These are phyloP conservation scores for Quercus engelmannii DNA, from an alignment of 306 rosid species.

Conservation along the genomic window DNA sequence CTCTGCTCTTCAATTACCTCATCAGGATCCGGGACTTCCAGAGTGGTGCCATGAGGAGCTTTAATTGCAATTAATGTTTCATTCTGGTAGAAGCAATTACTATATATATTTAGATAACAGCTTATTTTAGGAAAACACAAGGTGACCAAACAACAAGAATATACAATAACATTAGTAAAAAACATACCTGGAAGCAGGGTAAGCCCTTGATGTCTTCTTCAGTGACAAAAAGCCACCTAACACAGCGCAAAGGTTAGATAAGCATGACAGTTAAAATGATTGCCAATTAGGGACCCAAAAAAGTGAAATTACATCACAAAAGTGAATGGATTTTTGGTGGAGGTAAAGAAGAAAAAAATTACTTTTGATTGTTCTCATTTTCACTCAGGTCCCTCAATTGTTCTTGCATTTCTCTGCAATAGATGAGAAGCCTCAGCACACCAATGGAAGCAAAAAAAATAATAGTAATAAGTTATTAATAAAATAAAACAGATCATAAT, in stretches of 20 bases:
- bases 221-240: slow-evolving; percentile 89
- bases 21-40: slow-evolving; percentile 98
- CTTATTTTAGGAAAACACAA: slow-evolving; percentile 12
- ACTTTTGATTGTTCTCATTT: slow-evolving; percentile 87
- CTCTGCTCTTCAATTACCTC: slow-evolving; percentile 59
- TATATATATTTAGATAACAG: slow-evolving; percentile 6
- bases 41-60: slow-evolving; percentile 97
- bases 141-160: background rate
- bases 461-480: no score
- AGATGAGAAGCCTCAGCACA: slow-evolving; percentile 26
- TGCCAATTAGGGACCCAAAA: background rate
- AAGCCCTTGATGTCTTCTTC: slow-evolving; percentile 94
- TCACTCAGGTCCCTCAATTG: slow-evolving; percentile 77
- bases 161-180: slow-evolving; percentile 11
- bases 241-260: slow-evolving; percentile 10
- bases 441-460: background rate
- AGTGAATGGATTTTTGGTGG: background rate
- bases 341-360: slow-evolving; percentile 23
- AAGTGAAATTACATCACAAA: background rate
- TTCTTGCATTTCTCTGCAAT: slow-evolving; percentile 92
- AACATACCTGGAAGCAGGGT: slow-evolving; percentile 81
- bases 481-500: slow-evolving; percentile 15
- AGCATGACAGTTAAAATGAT: slow-evolving; percentile 16
- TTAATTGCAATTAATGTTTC: slow-evolving; percentile 96
- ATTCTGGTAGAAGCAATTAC: slow-evolving; percentile 53